Evolutionary conservation across 2,329 filamentous ascomycete species (phyloP).

Genomic region (Colletotrichum sp.): DNA sequence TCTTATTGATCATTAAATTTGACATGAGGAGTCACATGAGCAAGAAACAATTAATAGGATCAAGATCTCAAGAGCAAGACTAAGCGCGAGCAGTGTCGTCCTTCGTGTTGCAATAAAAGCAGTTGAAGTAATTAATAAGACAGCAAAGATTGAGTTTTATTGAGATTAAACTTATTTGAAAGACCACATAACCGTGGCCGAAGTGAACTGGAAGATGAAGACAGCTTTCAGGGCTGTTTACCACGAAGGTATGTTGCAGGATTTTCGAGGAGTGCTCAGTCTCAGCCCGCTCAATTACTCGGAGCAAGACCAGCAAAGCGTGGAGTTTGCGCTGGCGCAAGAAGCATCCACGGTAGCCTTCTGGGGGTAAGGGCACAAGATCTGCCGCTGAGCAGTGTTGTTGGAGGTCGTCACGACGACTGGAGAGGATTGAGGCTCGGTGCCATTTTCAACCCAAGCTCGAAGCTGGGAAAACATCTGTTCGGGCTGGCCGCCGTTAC

Average conservation of each 20-base stretch:
- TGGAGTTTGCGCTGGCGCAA: not conserved
- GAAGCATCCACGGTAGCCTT: not conserved
- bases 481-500: constrained; percentile 26
- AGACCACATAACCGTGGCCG: not conserved
- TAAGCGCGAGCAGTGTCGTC: not conserved
- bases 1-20: not conserved
- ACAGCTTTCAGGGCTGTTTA: not conserved
- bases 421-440: constrained; percentile 11
- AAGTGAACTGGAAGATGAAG: not conserved
- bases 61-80: not conserved
- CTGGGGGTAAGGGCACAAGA: not conserved
- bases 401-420: not conserved
- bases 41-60: rapidly evolving
- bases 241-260: not conserved
- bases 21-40: not conserved
- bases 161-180: not conserved
- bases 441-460: constrained; percentile 34
- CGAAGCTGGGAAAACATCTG: constrained; percentile 26
- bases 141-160: not conserved
- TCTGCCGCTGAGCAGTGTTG: not conserved
- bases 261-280: not conserved
- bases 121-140: not conserved
- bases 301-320: not conserved
- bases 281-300: not conserved
- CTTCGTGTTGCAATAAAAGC: not conserved